These are phyloP conservation scores for Fusarium mundagurra DNA, from an alignment of 2,329 filamentous ascomycete species.

Conservation along the genomic window DNA sequence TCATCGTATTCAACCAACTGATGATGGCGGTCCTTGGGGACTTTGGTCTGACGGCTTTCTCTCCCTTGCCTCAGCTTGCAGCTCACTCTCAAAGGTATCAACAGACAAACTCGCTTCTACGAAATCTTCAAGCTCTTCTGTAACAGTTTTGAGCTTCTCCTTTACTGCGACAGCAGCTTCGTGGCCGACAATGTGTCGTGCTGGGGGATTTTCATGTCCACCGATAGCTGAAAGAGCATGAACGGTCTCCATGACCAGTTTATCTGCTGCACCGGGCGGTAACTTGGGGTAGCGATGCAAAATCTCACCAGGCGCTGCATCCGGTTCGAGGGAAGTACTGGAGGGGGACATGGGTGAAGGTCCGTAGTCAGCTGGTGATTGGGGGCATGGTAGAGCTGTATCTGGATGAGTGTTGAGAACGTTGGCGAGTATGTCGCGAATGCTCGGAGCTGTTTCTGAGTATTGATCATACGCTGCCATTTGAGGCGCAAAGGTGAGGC, in stretches of 20 bases:
- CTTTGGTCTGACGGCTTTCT: conserved; percentile 46
- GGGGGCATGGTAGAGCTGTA: conserved; percentile 56
- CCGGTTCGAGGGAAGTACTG: conserved; percentile 47
- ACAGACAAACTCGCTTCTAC: conserved; percentile 88
- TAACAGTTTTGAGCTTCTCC: conserved; percentile 96
- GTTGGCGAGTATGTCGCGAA: conserved; percentile 83
- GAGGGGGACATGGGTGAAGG: conserved; percentile 46
- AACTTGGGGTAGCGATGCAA: conserved; percentile 79
- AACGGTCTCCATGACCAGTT: conserved; percentile 86
- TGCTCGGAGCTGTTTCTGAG: conserved; percentile 73
- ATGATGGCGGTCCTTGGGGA: conserved; percentile 38
- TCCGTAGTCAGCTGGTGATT: conserved; percentile 39
- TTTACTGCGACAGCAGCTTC: conserved; percentile 90
- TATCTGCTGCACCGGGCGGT: conserved; percentile 72
- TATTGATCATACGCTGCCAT: conserved; percentile 63
- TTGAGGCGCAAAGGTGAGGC: conserved; percentile 83
- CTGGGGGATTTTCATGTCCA: conserved; percentile 94
- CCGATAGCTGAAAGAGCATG: conserved; percentile 92
- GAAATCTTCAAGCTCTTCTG: conserved; percentile 96
- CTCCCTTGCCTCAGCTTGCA: conserved; percentile 61
- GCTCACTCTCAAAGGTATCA: conserved; percentile 73
- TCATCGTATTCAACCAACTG: conserved; percentile 16
- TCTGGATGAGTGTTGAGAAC: conserved; percentile 81
- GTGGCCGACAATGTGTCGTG: conserved; percentile 90
- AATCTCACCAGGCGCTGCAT: conserved; percentile 54